These are phyloP conservation scores for Persicaria maculosa DNA, from an alignment of 148 eudicot species.

Conservation along the genomic window DNA sequence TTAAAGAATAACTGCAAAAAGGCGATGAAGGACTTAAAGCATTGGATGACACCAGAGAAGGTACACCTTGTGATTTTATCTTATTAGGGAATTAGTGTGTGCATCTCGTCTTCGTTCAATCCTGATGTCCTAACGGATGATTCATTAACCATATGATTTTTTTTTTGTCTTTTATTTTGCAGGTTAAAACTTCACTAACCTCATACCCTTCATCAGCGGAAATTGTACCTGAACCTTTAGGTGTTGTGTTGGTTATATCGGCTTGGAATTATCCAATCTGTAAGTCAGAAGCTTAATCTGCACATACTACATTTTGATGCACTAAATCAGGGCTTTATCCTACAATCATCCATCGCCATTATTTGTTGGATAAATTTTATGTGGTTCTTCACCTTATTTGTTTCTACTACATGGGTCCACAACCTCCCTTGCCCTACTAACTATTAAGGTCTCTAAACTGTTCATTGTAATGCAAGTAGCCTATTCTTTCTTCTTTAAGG, in stretches of 20 bases:
- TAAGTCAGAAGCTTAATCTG: slow-evolving; percentile 11
- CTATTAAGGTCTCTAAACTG: neutral
- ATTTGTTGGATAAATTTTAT: neutral
- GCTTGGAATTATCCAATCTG: slow-evolving; percentile 23
- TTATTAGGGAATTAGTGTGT: neutral
- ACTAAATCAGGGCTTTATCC: neutral
- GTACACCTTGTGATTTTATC: slow-evolving; percentile 17
- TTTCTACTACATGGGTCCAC: neutral
- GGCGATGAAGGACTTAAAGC: slow-evolving; percentile 37
- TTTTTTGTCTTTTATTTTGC: slow-evolving; percentile 7
- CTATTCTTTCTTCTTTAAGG: neutral
- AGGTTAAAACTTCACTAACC: slow-evolving; percentile 32
- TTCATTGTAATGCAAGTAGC: neutral
- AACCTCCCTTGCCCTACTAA: neutral
- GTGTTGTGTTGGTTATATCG: slow-evolving; percentile 14
- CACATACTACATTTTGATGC: neutral
- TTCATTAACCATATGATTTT: neutral
- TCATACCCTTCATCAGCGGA: slow-evolving; percentile 19
- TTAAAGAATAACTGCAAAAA: slow-evolving; percentile 28
- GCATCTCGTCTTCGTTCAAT: neutral
- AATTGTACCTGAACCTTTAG: slow-evolving; percentile 16
- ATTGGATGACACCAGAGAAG: slow-evolving; percentile 53
- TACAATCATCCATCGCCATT: neutral
- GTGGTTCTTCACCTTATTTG: neutral
- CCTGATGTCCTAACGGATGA: slow-evolving; percentile 4